Percentiles rank a stretch among this genome's conserved stretches.
Conservation (phyloP, 139 green algal genomes). For the Coccomyxa sp. region DNA sequence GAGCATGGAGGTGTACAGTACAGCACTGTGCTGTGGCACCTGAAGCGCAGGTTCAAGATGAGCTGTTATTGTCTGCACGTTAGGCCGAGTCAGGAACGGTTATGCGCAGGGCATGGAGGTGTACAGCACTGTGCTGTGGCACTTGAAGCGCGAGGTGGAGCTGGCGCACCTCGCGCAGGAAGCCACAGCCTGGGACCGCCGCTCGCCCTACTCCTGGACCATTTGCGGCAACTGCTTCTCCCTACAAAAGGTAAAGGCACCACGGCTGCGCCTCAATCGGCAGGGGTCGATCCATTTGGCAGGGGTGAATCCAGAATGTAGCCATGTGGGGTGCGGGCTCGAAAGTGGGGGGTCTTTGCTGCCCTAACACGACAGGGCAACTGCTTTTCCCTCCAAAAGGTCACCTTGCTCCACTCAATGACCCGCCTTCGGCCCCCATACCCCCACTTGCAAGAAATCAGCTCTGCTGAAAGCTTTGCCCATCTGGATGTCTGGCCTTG, state of each 20-base stretch:
- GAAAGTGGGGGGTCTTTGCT: too few species aligned
- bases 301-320: too few species aligned
- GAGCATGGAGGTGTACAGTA: not conserved
- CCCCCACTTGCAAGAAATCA: too few species aligned
- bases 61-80: not conserved
- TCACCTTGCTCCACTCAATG: too few species aligned
- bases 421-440: not conserved
- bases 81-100: not conserved
- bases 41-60: not conserved
- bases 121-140: constrained; percentile 94
- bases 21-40: not conserved
- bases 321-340: too few species aligned
- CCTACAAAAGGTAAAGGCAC: constrained; percentile 60
- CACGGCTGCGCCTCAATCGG: too few species aligned
- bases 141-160: constrained; percentile 85
- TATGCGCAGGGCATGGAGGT: constrained; percentile 72
- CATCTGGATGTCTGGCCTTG: too few species aligned
- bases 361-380: too few species aligned
- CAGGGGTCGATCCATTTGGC: too few species aligned
- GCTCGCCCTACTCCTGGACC: constrained; percentile 79
- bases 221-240: constrained; percentile 92
- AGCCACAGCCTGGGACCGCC: constrained; percentile 69
- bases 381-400: not conserved
- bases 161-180: constrained; percentile 85
- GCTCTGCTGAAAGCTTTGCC: too few species aligned